These are phyloP conservation scores for Pelargonium citronellum DNA, from an alignment of 441 rosid species.

Conservation along the genomic window DNA sequence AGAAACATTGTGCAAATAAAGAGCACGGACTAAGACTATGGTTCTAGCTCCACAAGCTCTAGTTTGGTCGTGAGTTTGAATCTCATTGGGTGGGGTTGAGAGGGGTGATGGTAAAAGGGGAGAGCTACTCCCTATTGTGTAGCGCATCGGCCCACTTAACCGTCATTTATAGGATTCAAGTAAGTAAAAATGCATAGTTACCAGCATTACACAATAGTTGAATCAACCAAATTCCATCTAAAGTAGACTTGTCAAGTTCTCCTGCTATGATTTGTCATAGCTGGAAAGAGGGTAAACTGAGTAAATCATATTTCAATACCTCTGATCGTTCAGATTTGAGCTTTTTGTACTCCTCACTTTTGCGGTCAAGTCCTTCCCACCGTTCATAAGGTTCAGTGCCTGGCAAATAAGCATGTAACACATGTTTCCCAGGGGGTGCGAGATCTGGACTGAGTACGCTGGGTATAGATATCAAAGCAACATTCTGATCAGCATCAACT, in stretches of 20 bases:
- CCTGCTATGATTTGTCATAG: not conserved
- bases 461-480: constrained; percentile 83
- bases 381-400: constrained; percentile 78
- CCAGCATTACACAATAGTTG: not conserved
- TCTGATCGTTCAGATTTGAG: constrained; percentile 76
- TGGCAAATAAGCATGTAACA: constrained; percentile 73
- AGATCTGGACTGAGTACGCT: constrained; percentile 69
- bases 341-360: constrained; percentile 57
- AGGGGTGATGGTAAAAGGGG: no score
- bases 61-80: no score
- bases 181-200: no score
- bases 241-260: not conserved
- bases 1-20: no score
- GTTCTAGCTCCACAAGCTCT: no score
- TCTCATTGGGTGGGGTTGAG: no score
- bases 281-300: not conserved
- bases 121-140: no score
- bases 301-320: constrained; percentile 30
- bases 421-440: constrained; percentile 79
- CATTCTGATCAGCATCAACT: constrained; percentile 89
- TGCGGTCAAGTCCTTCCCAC: constrained; percentile 82
- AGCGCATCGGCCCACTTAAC: no score
- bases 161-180: no score
- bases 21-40: no score
- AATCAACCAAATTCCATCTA: not conserved